A percentile compares a stretch with the other conserved stretches of the same genome.
These are phyloP conservation scores for Erodium moschatum DNA, from an alignment of 441 rosid genomes.

Conservation along the genomic window DNA sequence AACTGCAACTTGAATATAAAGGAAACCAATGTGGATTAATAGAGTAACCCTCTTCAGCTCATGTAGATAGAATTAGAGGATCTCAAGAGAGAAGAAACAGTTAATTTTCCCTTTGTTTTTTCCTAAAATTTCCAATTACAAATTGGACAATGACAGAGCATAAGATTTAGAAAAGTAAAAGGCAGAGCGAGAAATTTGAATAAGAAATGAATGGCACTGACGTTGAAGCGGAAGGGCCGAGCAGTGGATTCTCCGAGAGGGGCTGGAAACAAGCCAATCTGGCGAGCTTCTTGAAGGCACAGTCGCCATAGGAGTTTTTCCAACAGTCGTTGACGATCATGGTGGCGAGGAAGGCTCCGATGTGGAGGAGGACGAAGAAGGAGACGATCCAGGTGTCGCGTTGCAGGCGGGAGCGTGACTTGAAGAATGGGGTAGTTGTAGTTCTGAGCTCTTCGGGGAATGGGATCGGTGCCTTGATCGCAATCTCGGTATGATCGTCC, in stretches of 20 bases:
- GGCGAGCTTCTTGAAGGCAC: constrained; percentile 35
- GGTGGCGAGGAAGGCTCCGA: constrained; percentile 51
- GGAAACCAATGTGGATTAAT: too few species aligned
- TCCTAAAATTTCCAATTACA: too few species aligned
- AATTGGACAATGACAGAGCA: too few species aligned
- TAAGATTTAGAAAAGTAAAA: too few species aligned
- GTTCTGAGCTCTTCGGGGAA: constrained; percentile 26
- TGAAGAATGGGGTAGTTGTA: constrained; percentile 71
- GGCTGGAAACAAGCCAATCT: constrained; percentile 62
- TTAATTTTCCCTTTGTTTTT: too few species aligned
- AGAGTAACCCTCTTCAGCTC: too few species aligned
- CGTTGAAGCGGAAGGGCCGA: constrained; percentile 85
- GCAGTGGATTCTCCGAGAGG: constrained; percentile 66
- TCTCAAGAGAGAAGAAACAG: too few species aligned
- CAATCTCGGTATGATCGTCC: constrained; percentile 19
- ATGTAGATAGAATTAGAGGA: too few species aligned
- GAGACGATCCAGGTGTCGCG: constrained; percentile 74
- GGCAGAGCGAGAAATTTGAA: too few species aligned
- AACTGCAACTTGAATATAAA: too few species aligned
- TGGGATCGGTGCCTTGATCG: constrained; percentile 17
- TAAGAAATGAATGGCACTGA: constrained; percentile 17
- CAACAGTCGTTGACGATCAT: constrained; percentile 60
- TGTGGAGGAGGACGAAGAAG: constrained; percentile 58
- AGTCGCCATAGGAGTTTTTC: constrained; percentile 44
- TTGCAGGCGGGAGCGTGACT: constrained; percentile 39